Base-by-base conservation (phyloP, 768 basidiomycete species). In the Leccinum obscurum region DNA sequence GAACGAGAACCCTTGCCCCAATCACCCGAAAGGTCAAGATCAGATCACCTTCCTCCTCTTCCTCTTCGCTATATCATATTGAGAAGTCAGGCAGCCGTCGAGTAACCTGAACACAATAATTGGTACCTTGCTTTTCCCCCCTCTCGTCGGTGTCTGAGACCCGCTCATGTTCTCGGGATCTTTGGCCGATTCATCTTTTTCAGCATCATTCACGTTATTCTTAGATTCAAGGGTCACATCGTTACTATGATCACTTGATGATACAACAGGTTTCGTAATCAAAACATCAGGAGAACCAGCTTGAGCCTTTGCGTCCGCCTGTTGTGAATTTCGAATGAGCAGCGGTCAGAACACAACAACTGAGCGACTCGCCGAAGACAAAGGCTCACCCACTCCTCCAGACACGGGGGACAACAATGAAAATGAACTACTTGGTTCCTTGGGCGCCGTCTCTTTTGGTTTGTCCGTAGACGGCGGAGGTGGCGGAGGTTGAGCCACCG, bases 331-430 rank as follows among this genome's bases (percentile, higher is more conserved):
- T 54, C 54, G 60, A 63, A 74, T 75, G 68, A 73, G 72, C 60
- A 59, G 20, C 48, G 55, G 72, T 73, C 57, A 73, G 72, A 74
- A 70, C 50, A 59, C 32, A 61, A 49, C 41, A 52, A 46, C 54
- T 44, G 28, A 57, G 52, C 11, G 10, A 73, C 70, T 75, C 64
- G 71, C 74, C 72, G 55, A 56, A 62, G 68, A 65, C 34, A 59
- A 75, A 72, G 62, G 74, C 72, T 73, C 67, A 73, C 72, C 72
- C 72, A 1, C 49, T 66, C 67, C 66, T 62, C 61, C 57, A 50
- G 63, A 17, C 51, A 39, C 46, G 3, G 60, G 39, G 26, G 65
- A 50, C 1, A 54, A 3, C 5, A 52, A 28, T 14, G 59, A 24
- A 44, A 32, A 6, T n/a, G 10, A 0, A 37, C 35, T 59, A 62